A percentile compares a stretch with the other conserved stretches of the same genome.
Conservation (phyloP, 768 basidiomycete genomes). For the Pleurotus pulmonarius region DNA sequence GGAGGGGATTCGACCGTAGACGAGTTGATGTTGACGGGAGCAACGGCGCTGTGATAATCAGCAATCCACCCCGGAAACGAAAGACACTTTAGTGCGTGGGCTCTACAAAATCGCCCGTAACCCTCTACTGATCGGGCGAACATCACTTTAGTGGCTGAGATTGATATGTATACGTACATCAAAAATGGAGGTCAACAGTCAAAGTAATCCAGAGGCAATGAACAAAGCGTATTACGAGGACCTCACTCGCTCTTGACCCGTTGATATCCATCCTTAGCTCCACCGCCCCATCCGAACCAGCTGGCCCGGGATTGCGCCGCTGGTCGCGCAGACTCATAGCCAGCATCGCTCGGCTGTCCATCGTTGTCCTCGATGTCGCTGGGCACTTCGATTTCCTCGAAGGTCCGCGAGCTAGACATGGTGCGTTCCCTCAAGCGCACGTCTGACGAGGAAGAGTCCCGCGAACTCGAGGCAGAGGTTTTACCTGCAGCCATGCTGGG, state of each 20-base stretch:
- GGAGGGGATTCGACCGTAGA: too few species aligned
- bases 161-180: too few species aligned
- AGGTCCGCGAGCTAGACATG: constrained; percentile 36
- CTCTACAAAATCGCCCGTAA: too few species aligned
- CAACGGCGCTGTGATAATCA: too few species aligned
- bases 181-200: too few species aligned
- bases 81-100: too few species aligned
- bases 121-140: too few species aligned
- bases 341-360: constrained; percentile 13
- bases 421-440: constrained; percentile 39
- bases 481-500: constrained; percentile 27
- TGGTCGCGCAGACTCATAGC: constrained; percentile 25
- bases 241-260: constrained; percentile 49
- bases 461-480: constrained; percentile 26
- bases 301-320: constrained; percentile 30
- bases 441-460: constrained; percentile 36
- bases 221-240: too few species aligned
- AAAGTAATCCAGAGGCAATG: too few species aligned
- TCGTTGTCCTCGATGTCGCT: constrained; percentile 69
- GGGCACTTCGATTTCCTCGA: constrained; percentile 71
- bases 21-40: too few species aligned
- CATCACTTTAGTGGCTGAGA: too few species aligned
- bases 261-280: constrained; percentile 38
- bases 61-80: too few species aligned
- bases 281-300: constrained; percentile 52